phyloP scores from a whole-genome alignment of 768 basidiomycete genomes.

The Tulasnella sp. region DNA sequence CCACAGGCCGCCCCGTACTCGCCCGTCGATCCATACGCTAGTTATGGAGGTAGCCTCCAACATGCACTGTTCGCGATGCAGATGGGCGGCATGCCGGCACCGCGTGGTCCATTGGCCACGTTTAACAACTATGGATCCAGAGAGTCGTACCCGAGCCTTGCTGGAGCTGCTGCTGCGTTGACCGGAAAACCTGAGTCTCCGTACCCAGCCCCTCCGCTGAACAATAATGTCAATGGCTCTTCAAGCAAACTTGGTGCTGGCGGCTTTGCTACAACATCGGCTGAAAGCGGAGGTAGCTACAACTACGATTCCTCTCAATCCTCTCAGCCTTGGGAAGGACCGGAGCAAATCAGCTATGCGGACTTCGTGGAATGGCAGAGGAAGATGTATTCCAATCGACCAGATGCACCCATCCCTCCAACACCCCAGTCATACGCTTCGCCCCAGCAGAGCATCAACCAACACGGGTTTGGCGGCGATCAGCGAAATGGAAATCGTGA shows the following conservation, averaged over 20 bases:
- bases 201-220: conserved; percentile 10
- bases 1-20: not conserved
- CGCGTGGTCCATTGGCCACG: conserved; percentile 9
- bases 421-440: conserved; percentile 25
- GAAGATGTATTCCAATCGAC: conserved; percentile 20
- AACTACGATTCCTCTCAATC: not conserved
- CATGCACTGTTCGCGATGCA: conserved; percentile 24
- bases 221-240: conserved; percentile 16
- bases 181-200: conserved; percentile 18
- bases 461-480: not conserved
- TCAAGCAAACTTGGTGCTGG: not conserved
- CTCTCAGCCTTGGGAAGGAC: conserved; percentile 17
- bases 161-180: conserved; percentile 20
- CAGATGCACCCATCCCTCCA: conserved; percentile 28
- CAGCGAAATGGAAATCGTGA: not conserved
- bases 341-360: conserved; percentile 7
- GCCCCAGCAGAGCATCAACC: not conserved
- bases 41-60: conserved; percentile 12
- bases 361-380: conserved; percentile 23
- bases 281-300: conserved; percentile 3
- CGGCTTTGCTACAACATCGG: not conserved
- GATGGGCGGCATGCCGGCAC: conserved; percentile 25
- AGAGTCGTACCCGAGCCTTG: not conserved
- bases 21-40: not conserved
- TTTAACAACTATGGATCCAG: not conserved